Base-by-base conservation (phyloP, 768 basidiomycete species). In the Glaciozyma martinii region DNA sequence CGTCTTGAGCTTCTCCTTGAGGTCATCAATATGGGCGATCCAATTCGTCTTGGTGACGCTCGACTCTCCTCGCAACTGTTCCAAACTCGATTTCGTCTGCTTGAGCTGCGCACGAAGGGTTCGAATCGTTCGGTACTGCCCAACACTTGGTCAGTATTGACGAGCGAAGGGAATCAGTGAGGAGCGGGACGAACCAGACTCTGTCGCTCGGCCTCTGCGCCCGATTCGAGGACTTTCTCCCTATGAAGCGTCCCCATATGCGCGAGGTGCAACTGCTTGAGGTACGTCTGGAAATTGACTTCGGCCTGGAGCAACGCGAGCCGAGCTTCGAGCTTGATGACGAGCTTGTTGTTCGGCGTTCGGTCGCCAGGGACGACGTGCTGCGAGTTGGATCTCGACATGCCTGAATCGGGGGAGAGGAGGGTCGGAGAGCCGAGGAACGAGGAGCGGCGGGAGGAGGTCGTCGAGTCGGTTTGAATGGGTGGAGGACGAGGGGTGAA, bases 211-310 rank as follows among this genome's bases (percentile, higher is more conserved):
- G 82, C 82, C 75, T 92, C 90, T 30, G 87, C 87, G 54, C 83
- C 85, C 72, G 82, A 83, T 63, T 86, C 83, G 44, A 87, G 76
- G 29, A 88, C 83, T 40, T 83, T 84, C 68, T 88, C 85, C 68
- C 86, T 82, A 71, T 88, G 86, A 50, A 91, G 77, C 47, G 85
- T 81, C n/a, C 86, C 87, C 57, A 92, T 86, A 72, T 90, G 88
- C 73, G 84, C 83, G 59, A 86, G 81, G 64, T 89, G 89, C 76
- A 90, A 85, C 67, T 87, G 80, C 63, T 87, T 85, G 49, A 87
- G 78, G 87, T 89, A 92, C 30, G 86, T 79, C 77, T 91, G 87
- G 66, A 90, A 89, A 73, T 89, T 89, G 49, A 91, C 82, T 68
- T 91, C 89, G 73, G 85, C 89, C 56, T 86, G 80, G 33, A 91